phyloP scores from a whole-genome alignment of 805 yeast species.

The Wickerhamiella musiphila region DNA sequence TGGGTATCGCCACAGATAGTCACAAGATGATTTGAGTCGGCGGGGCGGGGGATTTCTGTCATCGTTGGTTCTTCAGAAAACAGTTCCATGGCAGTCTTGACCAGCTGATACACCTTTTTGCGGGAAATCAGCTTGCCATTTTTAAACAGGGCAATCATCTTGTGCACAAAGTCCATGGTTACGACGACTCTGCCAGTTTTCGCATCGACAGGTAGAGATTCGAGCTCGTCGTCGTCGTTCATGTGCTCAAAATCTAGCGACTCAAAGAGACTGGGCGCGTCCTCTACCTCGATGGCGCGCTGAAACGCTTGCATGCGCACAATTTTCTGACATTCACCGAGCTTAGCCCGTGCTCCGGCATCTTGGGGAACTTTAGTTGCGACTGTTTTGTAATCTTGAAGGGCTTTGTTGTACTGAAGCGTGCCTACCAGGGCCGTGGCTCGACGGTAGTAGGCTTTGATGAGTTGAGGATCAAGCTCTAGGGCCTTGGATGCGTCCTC shows the following conservation, averaged over 20 bases:
- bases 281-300: conserved; percentile 67
- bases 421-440: conserved; percentile 70
- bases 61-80: conserved; percentile 53
- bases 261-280: conserved; percentile 32
- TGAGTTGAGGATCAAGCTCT: conserved; percentile 42
- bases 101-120: conserved; percentile 65
- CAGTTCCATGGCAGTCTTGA: conserved; percentile 50
- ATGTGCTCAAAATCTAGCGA: conserved; percentile 21
- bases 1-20: conserved; percentile 97
- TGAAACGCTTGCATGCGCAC: conserved; percentile 66
- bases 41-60: conserved; percentile 41
- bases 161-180: conserved; percentile 36
- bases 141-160: conserved; percentile 55
- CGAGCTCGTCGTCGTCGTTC: conserved; percentile 40
- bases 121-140: conserved; percentile 61
- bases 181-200: too few species aligned
- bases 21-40: conserved; percentile 27
- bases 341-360: conserved; percentile 41
- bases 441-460: conserved; percentile 74
- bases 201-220: conserved; percentile 26
- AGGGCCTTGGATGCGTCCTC: conserved; percentile 63
- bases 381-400: conserved; percentile 47
- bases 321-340: conserved; percentile 44
- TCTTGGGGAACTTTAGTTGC: conserved; percentile 51
- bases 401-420: conserved; percentile 57